Evolutionary conservation across 768 basidiomycete species (phyloP), one percentile per base, ranked within the genome.

Genomic region (Kwoniella dejecticola): DNA sequence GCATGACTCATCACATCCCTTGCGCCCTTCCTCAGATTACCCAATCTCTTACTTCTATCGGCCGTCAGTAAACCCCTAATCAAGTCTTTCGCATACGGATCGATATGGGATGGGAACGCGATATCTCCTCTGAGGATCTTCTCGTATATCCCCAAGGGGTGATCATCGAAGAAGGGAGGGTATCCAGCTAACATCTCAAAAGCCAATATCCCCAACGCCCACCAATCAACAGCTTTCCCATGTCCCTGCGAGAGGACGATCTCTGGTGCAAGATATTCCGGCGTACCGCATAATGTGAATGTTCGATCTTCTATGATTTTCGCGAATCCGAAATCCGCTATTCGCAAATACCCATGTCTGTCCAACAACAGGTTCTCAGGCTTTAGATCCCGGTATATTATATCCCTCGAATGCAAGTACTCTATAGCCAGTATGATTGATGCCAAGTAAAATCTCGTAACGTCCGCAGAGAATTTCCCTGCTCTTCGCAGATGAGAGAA

Each of bases 121-220:
- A 96, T 88, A 62, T 88, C 85, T 27, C 90, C 90, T 59, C 84
- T 85, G 40, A 99, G 82, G 66, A 99, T 97, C 81, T 94, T 95
- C 81, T 99, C 95, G 79, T 98, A 98, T 80, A 97, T 97, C 46
- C 91, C 94, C 78, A 95, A 90, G 0, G 94, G 88, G n/a, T 91
- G 91, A 78, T 96, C 91, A 75, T 97, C 93, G 79, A 91, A 97
- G 83, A 98, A 99, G 21, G 96, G 96, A 26, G 95, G 94, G 75
- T 95, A 98, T 1, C 96, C 96, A 30, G 95, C 95, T 44, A 99
- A 85, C 93, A 98, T 97, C 79, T 99, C 96, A 77, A 95, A 99
- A 78, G 90, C 91, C 33, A 99, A 83, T 46, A 98, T 90, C 19
- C 96, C 96, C 71, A 93, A 89, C 8, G 96, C 95, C 96, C 96